A percentile compares a stretch with the other conserved stretches of the same genome.
Conservation (phyloP, 1,139 yeast genomes). For the Hyphopichia buzzinii region DNA sequence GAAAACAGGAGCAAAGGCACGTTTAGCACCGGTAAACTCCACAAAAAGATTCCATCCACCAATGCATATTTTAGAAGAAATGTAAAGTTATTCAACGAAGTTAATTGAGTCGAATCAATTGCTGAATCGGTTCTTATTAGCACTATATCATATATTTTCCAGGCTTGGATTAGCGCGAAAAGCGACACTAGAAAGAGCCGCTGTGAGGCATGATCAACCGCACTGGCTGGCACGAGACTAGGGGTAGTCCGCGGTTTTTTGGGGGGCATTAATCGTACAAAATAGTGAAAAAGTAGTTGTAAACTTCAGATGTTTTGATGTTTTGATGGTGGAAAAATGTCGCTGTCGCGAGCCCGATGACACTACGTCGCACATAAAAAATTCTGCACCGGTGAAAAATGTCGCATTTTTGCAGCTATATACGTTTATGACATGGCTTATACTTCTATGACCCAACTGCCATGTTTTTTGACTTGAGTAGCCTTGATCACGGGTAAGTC, state of each 20-base stretch:
- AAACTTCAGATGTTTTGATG: no score
- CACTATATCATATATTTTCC: constrained; percentile 73
- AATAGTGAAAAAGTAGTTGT: background rate
- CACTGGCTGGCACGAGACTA: constrained; percentile 52
- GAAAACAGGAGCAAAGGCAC: constrained; percentile 69
- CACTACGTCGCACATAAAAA: no score
- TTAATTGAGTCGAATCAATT: constrained; percentile 8
- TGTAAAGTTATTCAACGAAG: constrained; percentile 45
- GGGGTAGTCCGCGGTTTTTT: background rate
- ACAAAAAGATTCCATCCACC: constrained; percentile 68
- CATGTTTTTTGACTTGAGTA: constrained; percentile 59
- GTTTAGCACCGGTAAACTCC: constrained; percentile 68
- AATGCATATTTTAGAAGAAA: constrained; percentile 70
- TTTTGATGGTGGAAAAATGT: background rate
- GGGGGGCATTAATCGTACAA: background rate
- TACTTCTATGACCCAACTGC: constrained; percentile 53
- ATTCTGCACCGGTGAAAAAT: background rate
- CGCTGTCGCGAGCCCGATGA: background rate
- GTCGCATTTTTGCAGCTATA: background rate
- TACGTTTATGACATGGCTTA: no score
- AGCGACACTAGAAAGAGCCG: constrained; percentile 61
- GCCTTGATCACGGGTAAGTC: constrained; percentile 86
- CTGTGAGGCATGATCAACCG: constrained; percentile 82
- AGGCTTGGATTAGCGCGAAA: constrained; percentile 74
- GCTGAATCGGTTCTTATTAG: constrained; percentile 34